These are phyloP conservation scores for Thalassiosira ordinaria DNA, from an alignment of 352 stramenopile species.

Conservation along the genomic window DNA sequence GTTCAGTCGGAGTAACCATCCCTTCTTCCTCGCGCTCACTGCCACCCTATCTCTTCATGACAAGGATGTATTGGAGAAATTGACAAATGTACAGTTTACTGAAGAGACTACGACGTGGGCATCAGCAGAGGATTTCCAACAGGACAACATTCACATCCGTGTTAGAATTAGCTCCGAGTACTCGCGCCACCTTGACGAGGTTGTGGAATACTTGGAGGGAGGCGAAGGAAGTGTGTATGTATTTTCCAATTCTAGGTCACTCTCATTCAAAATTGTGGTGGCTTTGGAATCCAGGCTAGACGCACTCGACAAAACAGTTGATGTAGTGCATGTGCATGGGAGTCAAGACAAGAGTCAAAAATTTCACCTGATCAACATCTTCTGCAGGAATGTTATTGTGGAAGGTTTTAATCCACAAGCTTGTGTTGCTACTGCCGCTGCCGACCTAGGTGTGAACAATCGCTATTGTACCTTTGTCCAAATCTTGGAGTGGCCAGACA, in stretches of 20 bases:
- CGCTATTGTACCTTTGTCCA: not conserved
- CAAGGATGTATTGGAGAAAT: not conserved
- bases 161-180: not conserved
- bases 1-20: not conserved
- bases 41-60: not conserved
- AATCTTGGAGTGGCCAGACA: not conserved
- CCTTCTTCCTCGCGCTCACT: not conserved
- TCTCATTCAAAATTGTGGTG: not conserved
- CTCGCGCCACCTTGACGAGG: not conserved
- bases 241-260: not conserved
- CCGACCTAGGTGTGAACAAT: not conserved
- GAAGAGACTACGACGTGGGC: not conserved
- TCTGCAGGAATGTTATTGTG: not conserved
- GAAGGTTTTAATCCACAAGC: not conserved
- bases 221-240: not conserved
- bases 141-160: not conserved
- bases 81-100: not conserved
- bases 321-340: slow-evolving; percentile 2
- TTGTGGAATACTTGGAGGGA: not conserved
- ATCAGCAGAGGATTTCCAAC: not conserved
- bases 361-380: slow-evolving; percentile 6
- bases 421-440: not conserved
- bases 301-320: not conserved
- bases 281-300: not conserved
- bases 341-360: not conserved